These are phyloP conservation scores for Cryptococcus jaspeensis DNA, from an alignment of 1,284 basidiomycete genomes.

Conservation along the genomic window DNA sequence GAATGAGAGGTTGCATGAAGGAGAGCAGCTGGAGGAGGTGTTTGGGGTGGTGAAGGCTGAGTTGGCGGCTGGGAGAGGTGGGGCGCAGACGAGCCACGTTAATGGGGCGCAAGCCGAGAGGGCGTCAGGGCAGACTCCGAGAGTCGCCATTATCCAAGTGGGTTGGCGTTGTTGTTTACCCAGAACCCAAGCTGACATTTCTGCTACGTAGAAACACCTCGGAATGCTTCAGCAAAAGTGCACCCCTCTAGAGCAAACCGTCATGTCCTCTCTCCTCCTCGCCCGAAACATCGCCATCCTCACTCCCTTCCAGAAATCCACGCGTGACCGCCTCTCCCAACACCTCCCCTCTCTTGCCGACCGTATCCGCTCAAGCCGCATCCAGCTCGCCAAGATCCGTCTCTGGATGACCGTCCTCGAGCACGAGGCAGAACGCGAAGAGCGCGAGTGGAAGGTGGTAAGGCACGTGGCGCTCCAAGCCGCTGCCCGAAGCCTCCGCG, in stretches of 20 bases:
- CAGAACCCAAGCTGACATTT: neutral
- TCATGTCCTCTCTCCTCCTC: slow-evolving; percentile 70
- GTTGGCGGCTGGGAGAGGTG: slow-evolving; percentile 57
- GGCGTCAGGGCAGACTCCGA: slow-evolving; percentile 4
- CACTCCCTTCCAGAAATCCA: slow-evolving; percentile 80
- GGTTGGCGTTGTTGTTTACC: neutral
- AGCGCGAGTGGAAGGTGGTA: slow-evolving; percentile 65
- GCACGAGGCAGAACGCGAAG: slow-evolving; percentile 70
- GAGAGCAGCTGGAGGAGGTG: slow-evolving; percentile 62
- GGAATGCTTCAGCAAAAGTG: slow-evolving; percentile 64
- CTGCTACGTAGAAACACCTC: slow-evolving; percentile 57
- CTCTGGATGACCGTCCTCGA: slow-evolving; percentile 74
- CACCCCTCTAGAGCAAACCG: slow-evolving; percentile 58
- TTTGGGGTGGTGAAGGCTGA: slow-evolving; percentile 84
- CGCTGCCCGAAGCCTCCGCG: slow-evolving; percentile 58
- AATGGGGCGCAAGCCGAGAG: neutral
- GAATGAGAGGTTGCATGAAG: slow-evolving; percentile 38
- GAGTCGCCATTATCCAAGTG: slow-evolving; percentile 8
- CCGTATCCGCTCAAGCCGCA: slow-evolving; percentile 64
- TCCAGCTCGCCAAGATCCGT: slow-evolving; percentile 68
- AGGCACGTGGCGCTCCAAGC: slow-evolving; percentile 68
- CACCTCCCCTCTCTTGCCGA: slow-evolving; percentile 66
- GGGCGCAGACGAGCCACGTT: slow-evolving; percentile 13
- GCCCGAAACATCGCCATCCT: slow-evolving; percentile 80
- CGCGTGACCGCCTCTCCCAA: slow-evolving; percentile 68